Evolutionary conservation across 1,139 yeast species (phyloP), one percentile per base, ranked within the genome.

Genomic region (Pichia sp.): DNA sequence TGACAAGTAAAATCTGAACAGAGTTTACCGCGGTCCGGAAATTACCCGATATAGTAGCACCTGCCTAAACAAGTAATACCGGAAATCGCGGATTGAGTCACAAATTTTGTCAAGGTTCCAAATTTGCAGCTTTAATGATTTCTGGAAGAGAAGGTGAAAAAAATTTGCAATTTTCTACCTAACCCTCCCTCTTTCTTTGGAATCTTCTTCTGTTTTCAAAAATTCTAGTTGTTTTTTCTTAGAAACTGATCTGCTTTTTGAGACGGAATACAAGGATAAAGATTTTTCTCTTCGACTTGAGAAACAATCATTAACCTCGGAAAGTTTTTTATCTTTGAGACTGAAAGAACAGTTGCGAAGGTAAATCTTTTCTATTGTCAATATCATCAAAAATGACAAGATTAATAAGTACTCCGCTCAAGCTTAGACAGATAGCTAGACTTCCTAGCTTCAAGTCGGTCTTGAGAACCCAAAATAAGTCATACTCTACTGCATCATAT

Each of bases 401-500:
- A 51, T 13, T 57, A 23, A 29, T 57, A 8, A 52, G 41, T 3
- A 19, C 23, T 10, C 32, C 55, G 19, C 48, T 54, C 16, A 36
- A 58, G 31, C 42, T 57, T 7, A 58, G 52, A 47, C 54, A 57
- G 31, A 32, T 57, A 2, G 44, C 59, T 29, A 62, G 50, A 41
- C 47, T 50, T 46, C 40, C 55, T 44, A 38, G 48, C 29, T 32
- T 50, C 11, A 50, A 48, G 34, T 40, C 45, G 15, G 13, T 16
- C 8, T 47, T 51, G 5, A 54, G 26, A 15, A 47, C 36, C 19
- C 55, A 54, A 44, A 11, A 29, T 16, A 55, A 36, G 61, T 64
- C 54, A 72, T 76, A 46, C 71, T 74, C 46, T 11, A 51, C 57
- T 7, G 41, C 44, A 40, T 57, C 72, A 5, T 81, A 81, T 62